Evolutionary conservation across 331 rosid genomes (phyloP).

Genomic region (Spiraea crenata): DNA sequence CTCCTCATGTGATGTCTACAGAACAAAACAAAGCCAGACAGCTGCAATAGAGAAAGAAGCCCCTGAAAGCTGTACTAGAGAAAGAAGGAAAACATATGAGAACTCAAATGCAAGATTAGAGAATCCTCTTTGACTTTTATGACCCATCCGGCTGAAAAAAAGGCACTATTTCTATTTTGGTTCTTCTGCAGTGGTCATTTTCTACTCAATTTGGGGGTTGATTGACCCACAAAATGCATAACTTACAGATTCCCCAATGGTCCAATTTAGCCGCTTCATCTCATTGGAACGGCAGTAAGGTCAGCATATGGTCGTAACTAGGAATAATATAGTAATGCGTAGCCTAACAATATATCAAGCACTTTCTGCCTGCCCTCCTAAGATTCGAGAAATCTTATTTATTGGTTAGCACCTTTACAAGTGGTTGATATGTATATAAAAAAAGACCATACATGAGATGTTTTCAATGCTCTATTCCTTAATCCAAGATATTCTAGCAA

Average conservation of each 20-base stretch:
- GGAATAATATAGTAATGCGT: background rate
- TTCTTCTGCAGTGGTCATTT: slow-evolving; percentile 5
- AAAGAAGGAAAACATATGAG: background rate
- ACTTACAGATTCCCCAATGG: background rate
- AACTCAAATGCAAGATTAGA: background rate
- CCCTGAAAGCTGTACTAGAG: background rate
- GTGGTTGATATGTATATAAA: background rate
- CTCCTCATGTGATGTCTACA: no score
- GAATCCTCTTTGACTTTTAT: background rate
- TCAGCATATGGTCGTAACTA: background rate
- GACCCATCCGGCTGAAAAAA: background rate
- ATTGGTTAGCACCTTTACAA: background rate
- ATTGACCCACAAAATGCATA: background rate
- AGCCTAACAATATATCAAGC: background rate
- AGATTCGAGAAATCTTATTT: background rate
- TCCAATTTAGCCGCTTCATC: background rate
- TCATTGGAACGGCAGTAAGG: background rate
- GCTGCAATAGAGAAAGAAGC: background rate
- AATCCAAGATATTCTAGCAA: no score
- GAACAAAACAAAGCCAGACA: no score
- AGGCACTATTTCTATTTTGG: background rate
- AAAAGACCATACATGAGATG: background rate
- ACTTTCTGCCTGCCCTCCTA: slow-evolving; percentile 6
- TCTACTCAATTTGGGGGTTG: background rate
- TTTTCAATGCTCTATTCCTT: no score